Percentiles rank a stretch among this genome's conserved stretches.
These are phyloP conservation scores for Glomus cerebriforme DNA, from an alignment of 192 early-diverging fungal species.

Conservation along the genomic window DNA sequence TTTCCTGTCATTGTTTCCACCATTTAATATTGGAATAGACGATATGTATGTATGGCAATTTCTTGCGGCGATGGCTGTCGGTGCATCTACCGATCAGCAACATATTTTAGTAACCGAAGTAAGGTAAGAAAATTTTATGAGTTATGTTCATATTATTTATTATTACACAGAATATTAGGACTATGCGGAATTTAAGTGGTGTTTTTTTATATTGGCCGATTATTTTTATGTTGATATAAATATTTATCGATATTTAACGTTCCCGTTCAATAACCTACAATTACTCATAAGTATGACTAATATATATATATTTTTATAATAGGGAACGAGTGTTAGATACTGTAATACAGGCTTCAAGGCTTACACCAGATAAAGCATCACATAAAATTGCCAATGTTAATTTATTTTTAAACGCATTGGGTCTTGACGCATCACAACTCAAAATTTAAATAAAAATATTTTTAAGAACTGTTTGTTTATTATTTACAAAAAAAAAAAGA, in stretches of 20 bases:
- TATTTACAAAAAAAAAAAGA: too few relatives aligned
- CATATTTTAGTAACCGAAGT: constrained; percentile 89
- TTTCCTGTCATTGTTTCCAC: constrained; percentile 80
- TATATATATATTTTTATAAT: constrained; percentile 5
- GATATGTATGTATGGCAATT: constrained; percentile 99
- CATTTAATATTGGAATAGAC: constrained; percentile 57
- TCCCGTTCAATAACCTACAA: too few relatives aligned
- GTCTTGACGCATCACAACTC: constrained; percentile 85
- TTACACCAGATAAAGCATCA: constrained; percentile 59
- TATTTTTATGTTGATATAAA: too few relatives aligned
- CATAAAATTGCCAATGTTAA: constrained; percentile 85
- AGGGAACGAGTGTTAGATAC: constrained; percentile 85
- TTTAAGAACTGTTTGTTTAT: neutral
- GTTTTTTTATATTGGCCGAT: too few relatives aligned
- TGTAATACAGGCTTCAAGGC: constrained; percentile 60
- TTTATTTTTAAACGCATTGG: constrained; percentile 93
- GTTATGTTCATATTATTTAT: neutral
- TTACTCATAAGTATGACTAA: neutral
- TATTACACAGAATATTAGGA: too few relatives aligned
- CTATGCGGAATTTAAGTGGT: too few relatives aligned
- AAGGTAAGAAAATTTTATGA: constrained; percentile 52
- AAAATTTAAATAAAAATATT: constrained; percentile 20
- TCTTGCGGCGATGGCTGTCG: constrained; percentile 91
- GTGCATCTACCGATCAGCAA: constrained; percentile 95
- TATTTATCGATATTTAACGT: too few relatives aligned